phyloP scores from a whole-genome alignment of 1,284 basidiomycete species.

The Cryptococcus wingfieldii region DNA sequence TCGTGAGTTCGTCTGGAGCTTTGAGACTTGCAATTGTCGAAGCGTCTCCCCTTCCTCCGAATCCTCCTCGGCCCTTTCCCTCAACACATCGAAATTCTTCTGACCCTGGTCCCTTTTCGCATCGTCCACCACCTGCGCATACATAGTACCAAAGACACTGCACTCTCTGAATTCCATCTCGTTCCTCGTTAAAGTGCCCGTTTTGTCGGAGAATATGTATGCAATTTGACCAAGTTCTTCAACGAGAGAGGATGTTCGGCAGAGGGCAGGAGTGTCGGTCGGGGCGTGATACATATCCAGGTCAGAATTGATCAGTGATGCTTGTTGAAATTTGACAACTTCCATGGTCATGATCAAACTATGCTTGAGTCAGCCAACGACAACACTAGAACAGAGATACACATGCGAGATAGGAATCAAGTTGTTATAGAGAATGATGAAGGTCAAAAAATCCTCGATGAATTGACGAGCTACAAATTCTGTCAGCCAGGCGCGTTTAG shows the following conservation, averaged over 20 bases:
- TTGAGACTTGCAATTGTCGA: slow-evolving; percentile 62
- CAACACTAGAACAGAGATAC: background rate
- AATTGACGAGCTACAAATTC: slow-evolving; percentile 63
- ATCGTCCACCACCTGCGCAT: slow-evolving; percentile 84
- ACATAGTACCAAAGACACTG: slow-evolving; percentile 80
- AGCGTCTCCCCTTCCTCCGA: slow-evolving; percentile 65
- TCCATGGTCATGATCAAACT: slow-evolving; percentile 97
- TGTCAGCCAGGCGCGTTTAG: slow-evolving; percentile 2
- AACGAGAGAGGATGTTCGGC: slow-evolving; percentile 92
- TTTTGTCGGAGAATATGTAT: slow-evolving; percentile 98
- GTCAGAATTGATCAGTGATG: slow-evolving; percentile 93
- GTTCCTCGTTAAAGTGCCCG: slow-evolving; percentile 92
- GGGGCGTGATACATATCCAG: slow-evolving; percentile 92
- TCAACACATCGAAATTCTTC: slow-evolving; percentile 46
- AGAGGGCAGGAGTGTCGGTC: slow-evolving; percentile 94
- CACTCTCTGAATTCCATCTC: slow-evolving; percentile 98
- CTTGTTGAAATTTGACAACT: slow-evolving; percentile 97
- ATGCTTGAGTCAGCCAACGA: background rate
- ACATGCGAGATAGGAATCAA: slow-evolving; percentile 87
- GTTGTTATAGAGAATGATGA: slow-evolving; percentile 99
- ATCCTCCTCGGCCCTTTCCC: slow-evolving; percentile 51
- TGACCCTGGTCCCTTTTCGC: slow-evolving; percentile 61
- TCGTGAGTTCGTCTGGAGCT: background rate
- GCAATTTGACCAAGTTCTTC: slow-evolving; percentile 95
- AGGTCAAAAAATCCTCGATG: slow-evolving; percentile 92